Percentiles rank a stretch among this genome's conserved stretches.
phyloP scores from a whole-genome alignment of 2,329 filamentous ascomycete species.

The Sporothrix globosa region DNA sequence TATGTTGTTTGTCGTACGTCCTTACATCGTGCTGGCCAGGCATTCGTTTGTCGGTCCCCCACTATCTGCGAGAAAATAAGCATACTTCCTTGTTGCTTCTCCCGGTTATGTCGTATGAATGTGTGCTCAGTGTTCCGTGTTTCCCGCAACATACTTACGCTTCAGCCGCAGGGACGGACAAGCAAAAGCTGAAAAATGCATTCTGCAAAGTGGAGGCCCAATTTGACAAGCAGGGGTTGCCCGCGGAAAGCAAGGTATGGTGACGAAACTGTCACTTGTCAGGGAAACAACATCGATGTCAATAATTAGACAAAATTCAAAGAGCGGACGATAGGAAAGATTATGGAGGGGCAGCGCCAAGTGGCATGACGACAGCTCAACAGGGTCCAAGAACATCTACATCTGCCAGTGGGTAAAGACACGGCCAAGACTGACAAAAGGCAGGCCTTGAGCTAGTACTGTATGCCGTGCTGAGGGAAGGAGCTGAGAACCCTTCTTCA shows the following conservation, averaged over 20 bases:
- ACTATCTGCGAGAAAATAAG: background rate
- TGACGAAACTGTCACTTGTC: constrained; percentile 16
- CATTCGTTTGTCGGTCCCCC: background rate
- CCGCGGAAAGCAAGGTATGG: background rate
- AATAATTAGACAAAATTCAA: background rate
- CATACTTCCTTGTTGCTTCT: background rate
- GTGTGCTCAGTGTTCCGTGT: background rate
- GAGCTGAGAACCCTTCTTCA: background rate
- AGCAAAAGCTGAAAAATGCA: constrained; percentile 22
- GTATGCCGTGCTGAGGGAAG: background rate
- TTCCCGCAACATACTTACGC: background rate
- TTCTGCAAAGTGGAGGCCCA: constrained; percentile 11
- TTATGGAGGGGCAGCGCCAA: constrained; percentile 20
- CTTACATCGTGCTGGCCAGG: constrained; percentile 1
- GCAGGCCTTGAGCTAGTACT: background rate
- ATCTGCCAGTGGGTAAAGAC: background rate
- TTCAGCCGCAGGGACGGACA: constrained; percentile 21
- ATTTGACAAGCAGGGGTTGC: background rate
- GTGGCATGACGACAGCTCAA: constrained; percentile 27
- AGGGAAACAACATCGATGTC: background rate
- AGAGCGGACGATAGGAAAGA: background rate
- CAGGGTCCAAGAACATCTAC: background rate
- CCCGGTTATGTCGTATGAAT: background rate
- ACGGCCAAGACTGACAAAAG: background rate
- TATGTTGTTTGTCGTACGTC: too few species aligned